These are phyloP conservation scores for Macaranga tanarius DNA, from an alignment of 441 rosid genomes.

Conservation along the genomic window DNA sequence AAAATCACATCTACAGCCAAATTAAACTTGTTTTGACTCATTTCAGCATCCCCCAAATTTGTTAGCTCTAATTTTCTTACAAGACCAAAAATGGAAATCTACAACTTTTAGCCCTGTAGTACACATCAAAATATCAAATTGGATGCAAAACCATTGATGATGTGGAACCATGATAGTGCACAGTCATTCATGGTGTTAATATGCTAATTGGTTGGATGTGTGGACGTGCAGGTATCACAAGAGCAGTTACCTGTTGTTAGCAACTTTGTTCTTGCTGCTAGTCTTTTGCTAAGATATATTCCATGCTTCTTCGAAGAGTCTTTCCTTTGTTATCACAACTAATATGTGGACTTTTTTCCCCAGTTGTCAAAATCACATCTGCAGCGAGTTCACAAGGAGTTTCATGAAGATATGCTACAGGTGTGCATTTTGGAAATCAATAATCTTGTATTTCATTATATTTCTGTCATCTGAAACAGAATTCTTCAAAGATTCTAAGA, in stretches of 20 bases:
- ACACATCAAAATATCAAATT: neutral
- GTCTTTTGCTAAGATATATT: neutral
- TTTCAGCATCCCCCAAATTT: neutral
- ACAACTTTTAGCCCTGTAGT: neutral
- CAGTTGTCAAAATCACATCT: constrained; percentile 83
- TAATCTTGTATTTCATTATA: neutral
- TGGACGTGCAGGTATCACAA: neutral
- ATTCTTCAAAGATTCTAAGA: neutral
- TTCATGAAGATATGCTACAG: constrained; percentile 70
- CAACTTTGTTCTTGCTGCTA: neutral
- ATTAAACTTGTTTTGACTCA: neutral
- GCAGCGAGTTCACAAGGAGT: constrained; percentile 75
- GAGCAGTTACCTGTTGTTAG: neutral
- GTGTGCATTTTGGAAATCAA: constrained; percentile 33
- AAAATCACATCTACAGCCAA: neutral
- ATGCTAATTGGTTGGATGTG: neutral
- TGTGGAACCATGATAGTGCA: neutral
- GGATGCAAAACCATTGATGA: neutral
- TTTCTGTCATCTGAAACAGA: neutral
- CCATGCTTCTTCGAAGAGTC: constrained; percentile 3
- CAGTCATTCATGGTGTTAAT: neutral
- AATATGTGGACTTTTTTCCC: constrained; percentile 10
- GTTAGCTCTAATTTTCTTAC: neutral
- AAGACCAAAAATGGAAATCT: neutral
- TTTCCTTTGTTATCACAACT: constrained; percentile 12